These are phyloP conservation scores for Nothophoma quercina DNA, from an alignment of 2,329 filamentous ascomycete genomes.

Conservation along the genomic window DNA sequence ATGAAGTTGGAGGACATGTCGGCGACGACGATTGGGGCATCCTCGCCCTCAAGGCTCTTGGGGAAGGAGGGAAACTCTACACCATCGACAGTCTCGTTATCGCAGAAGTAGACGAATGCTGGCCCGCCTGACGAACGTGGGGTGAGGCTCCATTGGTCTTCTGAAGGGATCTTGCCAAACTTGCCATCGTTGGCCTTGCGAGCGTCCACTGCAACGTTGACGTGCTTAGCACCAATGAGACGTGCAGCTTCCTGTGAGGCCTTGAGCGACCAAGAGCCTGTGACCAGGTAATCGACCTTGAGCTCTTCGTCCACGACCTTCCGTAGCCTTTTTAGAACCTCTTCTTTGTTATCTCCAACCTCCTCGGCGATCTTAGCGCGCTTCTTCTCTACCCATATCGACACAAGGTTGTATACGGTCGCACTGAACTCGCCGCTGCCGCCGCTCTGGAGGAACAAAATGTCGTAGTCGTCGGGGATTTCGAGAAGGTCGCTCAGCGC, in stretches of 20 bases:
- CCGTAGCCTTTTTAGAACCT: slow-evolving; percentile 67
- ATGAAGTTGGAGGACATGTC: slow-evolving; percentile 97
- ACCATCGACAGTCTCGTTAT: slow-evolving; percentile 93
- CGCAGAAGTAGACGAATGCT: slow-evolving; percentile 87
- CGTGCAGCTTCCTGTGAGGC: slow-evolving; percentile 83
- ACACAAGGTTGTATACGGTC: slow-evolving; percentile 82
- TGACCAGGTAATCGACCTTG: slow-evolving; percentile 88
- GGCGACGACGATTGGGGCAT: slow-evolving; percentile 77
- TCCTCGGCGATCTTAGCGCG: slow-evolving; percentile 66
- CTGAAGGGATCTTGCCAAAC: slow-evolving; percentile 82
- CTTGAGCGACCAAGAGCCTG: slow-evolving; percentile 90
- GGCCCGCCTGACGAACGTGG: slow-evolving; percentile 60
- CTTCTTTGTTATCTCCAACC: slow-evolving; percentile 61
- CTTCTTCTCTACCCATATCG: slow-evolving; percentile 79
- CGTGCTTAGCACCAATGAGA: slow-evolving; percentile 76
- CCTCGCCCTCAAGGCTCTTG: slow-evolving; percentile 68
- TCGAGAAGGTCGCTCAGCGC: slow-evolving; percentile 77
- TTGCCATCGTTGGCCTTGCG: slow-evolving; percentile 73
- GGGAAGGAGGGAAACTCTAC: slow-evolving; percentile 87
- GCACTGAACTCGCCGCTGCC: slow-evolving; percentile 87
- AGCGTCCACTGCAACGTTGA: slow-evolving; percentile 80
- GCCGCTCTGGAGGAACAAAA: slow-evolving; percentile 87
- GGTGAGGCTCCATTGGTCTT: slow-evolving; percentile 77
- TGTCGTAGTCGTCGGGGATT: slow-evolving; percentile 85
- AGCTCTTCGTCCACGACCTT: slow-evolving; percentile 73